Conservation (phyloP, 202 grass and related monocot genomes). For the Alloteropsis angusta region DNA sequence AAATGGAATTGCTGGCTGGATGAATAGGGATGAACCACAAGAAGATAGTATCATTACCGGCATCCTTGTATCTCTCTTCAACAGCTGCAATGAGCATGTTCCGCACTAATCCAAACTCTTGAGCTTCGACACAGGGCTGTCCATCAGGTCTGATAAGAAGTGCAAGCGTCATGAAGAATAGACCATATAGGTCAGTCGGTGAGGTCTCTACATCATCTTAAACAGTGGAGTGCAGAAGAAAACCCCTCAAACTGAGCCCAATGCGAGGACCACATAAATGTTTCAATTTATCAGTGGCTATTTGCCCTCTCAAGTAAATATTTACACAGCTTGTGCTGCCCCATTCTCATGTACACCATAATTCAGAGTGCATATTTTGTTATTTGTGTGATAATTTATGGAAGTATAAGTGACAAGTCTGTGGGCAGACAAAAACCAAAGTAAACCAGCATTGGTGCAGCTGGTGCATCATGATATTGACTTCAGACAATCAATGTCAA, state of each 20-base stretch:
- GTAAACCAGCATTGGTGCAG: neutral
- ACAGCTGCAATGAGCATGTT: slow-evolving; percentile 80
- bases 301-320: neutral
- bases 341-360: neutral
- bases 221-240: neutral
- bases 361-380: neutral
- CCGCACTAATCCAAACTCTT: slow-evolving; percentile 66
- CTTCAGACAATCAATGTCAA: neutral
- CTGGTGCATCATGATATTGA: neutral
- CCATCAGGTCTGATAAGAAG: slow-evolving; percentile 58
- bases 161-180: neutral
- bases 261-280: neutral
- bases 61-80: slow-evolving; percentile 93
- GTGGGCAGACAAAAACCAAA: neutral
- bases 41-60: slow-evolving; percentile 38
- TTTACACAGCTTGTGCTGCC: neutral
- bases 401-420: neutral
- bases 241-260: neutral
- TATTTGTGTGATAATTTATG: neutral
- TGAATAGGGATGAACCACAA: neutral
- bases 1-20: neutral
- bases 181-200: neutral
- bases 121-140: slow-evolving; percentile 52
- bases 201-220: neutral
- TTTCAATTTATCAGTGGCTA: neutral